Evolutionary conservation across 1,284 basidiomycete genomes (phyloP).

Genomic region (Thelephora terrestris): DNA sequence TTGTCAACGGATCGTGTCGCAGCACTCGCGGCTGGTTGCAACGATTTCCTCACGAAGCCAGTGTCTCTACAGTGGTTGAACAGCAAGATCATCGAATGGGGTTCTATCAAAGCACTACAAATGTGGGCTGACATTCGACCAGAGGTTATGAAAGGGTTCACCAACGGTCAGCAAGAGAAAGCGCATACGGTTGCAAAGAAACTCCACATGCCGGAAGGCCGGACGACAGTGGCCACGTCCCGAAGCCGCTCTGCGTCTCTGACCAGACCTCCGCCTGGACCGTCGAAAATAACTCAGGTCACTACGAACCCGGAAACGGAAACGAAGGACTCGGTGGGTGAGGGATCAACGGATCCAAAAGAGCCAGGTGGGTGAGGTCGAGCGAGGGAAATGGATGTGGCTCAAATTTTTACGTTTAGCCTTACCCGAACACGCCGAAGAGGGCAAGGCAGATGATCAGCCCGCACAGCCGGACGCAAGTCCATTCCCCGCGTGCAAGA

Average conservation of each 20-base stretch:
- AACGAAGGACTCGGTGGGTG: too few relatives aligned
- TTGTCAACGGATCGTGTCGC: constrained; percentile 89
- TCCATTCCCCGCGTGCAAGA: too few relatives aligned
- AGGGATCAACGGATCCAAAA: too few relatives aligned
- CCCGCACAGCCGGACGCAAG: too few relatives aligned
- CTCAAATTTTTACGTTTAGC: too few relatives aligned
- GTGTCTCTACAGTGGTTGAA: constrained; percentile 94
- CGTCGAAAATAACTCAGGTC: too few relatives aligned
- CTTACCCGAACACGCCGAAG: too few relatives aligned
- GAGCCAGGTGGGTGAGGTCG: too few relatives aligned
- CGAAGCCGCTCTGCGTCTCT: constrained; percentile 24
- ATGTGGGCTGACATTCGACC: constrained; percentile 79
- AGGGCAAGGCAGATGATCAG: too few relatives aligned
- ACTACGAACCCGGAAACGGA: too few relatives aligned
- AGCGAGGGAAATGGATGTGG: too few relatives aligned
- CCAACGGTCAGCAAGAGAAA: constrained; percentile 50
- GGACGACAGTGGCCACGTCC: constrained; percentile 27
- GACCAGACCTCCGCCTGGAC: background rate
- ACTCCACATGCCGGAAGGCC: constrained; percentile 53
- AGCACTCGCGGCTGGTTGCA: constrained; percentile 95
- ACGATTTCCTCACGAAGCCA: constrained; percentile 98
- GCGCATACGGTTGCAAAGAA: constrained; percentile 58
- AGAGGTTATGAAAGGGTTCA: constrained; percentile 42
- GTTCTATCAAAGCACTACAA: constrained; percentile 77
- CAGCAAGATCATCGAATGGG: constrained; percentile 99